Evolutionary conservation across 176 grass and related monocot genomes (phyloP).

Genomic region (Musa schizocarpa): DNA sequence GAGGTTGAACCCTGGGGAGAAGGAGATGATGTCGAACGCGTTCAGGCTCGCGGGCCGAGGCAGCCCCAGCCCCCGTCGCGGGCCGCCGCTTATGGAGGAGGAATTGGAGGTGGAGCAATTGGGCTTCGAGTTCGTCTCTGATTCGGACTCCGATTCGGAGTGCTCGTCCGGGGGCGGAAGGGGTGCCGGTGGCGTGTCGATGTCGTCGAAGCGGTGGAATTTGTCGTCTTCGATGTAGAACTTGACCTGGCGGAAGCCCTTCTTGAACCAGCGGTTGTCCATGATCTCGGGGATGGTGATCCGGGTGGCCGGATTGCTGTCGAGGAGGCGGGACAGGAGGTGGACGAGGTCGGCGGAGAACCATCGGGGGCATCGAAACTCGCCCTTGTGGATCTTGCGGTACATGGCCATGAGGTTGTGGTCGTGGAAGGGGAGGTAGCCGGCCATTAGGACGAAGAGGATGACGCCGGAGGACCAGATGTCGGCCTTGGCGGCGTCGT

Average conservation of each 20-base stretch:
- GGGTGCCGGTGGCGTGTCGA: slow-evolving; percentile 8
- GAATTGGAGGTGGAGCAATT: background rate
- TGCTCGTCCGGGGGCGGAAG: background rate
- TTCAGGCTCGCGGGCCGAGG: slow-evolving; percentile 40
- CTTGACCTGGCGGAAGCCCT: slow-evolving; percentile 33
- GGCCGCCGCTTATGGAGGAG: background rate
- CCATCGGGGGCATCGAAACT: slow-evolving; percentile 34
- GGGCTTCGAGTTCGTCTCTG: background rate
- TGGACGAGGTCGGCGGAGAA: slow-evolving; percentile 26
- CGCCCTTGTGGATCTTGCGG: slow-evolving; percentile 25
- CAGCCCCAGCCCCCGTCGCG: slow-evolving; percentile 12
- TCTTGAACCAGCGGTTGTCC: slow-evolving; percentile 46
- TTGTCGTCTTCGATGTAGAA: slow-evolving; percentile 53
- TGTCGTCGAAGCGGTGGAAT: slow-evolving; percentile 22
- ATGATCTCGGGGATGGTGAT: slow-evolving; percentile 42
- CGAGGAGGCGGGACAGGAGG: slow-evolving; percentile 31
- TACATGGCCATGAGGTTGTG: slow-evolving; percentile 20
- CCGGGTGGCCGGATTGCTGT: slow-evolving; percentile 22
- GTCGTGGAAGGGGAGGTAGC: slow-evolving; percentile 36
- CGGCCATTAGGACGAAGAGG: slow-evolving; percentile 37
- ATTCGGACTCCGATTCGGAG: slow-evolving; percentile 7
- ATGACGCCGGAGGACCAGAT: slow-evolving; percentile 58
- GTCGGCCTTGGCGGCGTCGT: slow-evolving; percentile 41
- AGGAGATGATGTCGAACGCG: slow-evolving; percentile 61
- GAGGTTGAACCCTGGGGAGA: slow-evolving; percentile 46